Base-by-base conservation (phyloP, 805 yeast species). In the Metahyphopichia silvanorum region DNA sequence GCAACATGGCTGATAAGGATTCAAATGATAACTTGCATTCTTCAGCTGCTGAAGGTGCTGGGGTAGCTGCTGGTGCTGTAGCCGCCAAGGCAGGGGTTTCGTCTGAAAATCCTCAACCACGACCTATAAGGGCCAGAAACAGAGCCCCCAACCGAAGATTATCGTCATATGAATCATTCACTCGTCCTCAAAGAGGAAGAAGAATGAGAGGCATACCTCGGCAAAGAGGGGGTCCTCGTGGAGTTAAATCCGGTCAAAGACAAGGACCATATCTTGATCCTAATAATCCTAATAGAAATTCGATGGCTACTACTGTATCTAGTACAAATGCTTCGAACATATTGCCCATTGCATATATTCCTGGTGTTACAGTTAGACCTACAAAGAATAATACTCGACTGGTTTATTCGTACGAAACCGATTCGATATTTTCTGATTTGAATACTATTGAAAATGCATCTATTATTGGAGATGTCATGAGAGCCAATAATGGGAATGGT, bases 261-360 rank as follows among this genome's bases (percentile, higher is more conserved):
- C n/a, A n/a, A 20, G 21, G 21, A 20, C 21, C 44, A 2, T 52
- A 55, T 32, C 29, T 48, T 27, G 53, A 49, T 30, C 43, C 48
- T 13, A 41, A 43, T 13, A 37, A 40, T 30, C 22, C 33, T 6
- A 34, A 39, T 25, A 51, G 71, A 31, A 51, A 60, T 39, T 63
- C 70, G 10, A 60, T 60, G 46, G 83, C 89, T 6, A 74, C 84
- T 19, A 75, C 88, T 5, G 75, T 81, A 10, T 63, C 70, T 23
- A 68, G 81, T 29, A 81, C 93, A 8, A 77, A 82, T 46, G 94
- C 94, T 4, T 84, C 95, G 10, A 88, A 89, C 56, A 79, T 89
- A 42, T 73, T 89, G 39, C 96, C 96, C 13, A 82, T 91, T 36
- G 95, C 95, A 2, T 89, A 88, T 53, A 86, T 89, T 38, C 98